Conservation (phyloP, 768 basidiomycete species). For the Exidia glandulosa region DNA sequence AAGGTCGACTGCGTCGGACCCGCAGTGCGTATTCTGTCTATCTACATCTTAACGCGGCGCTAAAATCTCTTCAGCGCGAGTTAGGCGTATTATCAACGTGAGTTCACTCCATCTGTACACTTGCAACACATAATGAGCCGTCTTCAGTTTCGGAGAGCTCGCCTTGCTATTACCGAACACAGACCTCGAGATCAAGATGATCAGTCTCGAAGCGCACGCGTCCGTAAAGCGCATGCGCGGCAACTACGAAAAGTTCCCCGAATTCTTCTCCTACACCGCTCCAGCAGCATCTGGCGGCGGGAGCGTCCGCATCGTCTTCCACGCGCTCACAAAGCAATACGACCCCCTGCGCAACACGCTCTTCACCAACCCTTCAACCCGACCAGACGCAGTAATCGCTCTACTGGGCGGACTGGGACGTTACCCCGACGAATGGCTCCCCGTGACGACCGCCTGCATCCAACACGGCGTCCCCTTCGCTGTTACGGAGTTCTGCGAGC, state of each 20-base stretch:
- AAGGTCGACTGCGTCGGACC: slow-evolving; percentile 28
- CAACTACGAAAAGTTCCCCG: background rate
- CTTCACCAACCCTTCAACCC: background rate
- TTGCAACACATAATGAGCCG: background rate
- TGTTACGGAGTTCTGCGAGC: background rate
- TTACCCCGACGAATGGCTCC: slow-evolving; percentile 11
- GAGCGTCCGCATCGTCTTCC: slow-evolving; percentile 28
- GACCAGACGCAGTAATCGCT: slow-evolving; percentile 33
- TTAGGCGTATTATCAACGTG: slow-evolving; percentile 25
- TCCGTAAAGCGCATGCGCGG: background rate
- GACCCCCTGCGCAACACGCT: slow-evolving; percentile 6
- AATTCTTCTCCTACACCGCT: slow-evolving; percentile 19
- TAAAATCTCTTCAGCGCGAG: background rate
- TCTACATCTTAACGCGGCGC: too few relatives aligned
- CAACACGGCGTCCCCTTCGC: background rate
- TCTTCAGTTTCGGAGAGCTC: slow-evolving; percentile 26
- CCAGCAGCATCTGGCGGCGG: slow-evolving; percentile 27
- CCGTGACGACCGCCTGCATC: background rate
- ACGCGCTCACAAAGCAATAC: slow-evolving; percentile 14
- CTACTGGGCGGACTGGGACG: slow-evolving; percentile 29
- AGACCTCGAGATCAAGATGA: background rate
- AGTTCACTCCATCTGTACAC: slow-evolving; percentile 12
- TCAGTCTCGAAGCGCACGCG: background rate
- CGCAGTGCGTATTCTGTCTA: slow-evolving; percentile 18
- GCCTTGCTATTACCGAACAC: slow-evolving; percentile 28